Evolutionary conservation across 306 rosid genomes (phyloP), one percentile per base, ranked within the genome.

Genomic region (Abrus pulchellus): DNA sequence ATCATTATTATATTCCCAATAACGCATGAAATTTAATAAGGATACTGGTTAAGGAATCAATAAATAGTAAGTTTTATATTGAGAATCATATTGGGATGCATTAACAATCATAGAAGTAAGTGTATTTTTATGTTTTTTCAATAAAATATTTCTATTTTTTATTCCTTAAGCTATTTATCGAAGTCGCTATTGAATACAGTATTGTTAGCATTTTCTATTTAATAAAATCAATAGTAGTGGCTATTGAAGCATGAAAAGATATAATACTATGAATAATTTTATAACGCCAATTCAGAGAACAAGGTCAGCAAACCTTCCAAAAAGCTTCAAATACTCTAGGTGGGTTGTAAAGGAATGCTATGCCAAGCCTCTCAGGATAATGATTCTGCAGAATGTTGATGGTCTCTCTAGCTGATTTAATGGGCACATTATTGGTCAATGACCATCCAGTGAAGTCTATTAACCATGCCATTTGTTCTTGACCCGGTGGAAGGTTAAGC

Each of bases 391-490:
- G 72, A 72, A 83, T 83, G 62, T 74, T 72, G 60, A 72, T 76
- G 43, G 85, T 80, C 20, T 86, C 89, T 83, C 85, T 76, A 7
- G 89, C 83, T 5, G 69, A 56, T 72, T 76, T 86, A 63, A 83
- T 36, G 6, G 87, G 89, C 45, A 86, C 89, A 1, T 79, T 86
- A 61, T 72, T 86, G 65, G 85, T 66, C 41, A 86, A 43, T 55
- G 87, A 86, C 89, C 80, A 86, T 0, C 87, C 89, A 11, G 85
- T 86, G 83, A 86, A 86, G 72, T 86, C 89, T 80, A 86, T 86
- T 72, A 86, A 83, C 85, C 85, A 83, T 14, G 89, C 87, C 97
- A 90, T 94, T 81, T 94, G 97, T 80, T 89, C 98, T 84, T 92
- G 92, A 75, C 85, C 93, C 9, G 47, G 75, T 11, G 85, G 71